Evolutionary conservation across 1,284 basidiomycete genomes (phyloP).

Genomic region (Trichosporon coremiiforme): DNA sequence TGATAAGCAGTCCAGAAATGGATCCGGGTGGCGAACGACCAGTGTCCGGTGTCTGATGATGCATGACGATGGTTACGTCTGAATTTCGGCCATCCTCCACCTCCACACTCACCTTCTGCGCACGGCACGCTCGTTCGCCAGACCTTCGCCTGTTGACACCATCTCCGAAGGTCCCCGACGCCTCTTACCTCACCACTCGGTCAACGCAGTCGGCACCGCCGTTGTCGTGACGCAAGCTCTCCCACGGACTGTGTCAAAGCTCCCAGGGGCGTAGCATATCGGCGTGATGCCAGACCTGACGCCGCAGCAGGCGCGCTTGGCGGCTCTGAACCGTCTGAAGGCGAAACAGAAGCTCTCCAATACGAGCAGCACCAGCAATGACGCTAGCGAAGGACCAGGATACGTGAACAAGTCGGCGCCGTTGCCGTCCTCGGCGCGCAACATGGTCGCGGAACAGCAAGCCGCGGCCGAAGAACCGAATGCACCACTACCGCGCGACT

Average conservation of each 20-base stretch:
- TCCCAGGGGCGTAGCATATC: neutral
- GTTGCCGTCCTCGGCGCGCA: constrained; percentile 44
- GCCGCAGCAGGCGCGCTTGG: constrained; percentile 49
- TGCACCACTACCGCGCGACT: constrained; percentile 50
- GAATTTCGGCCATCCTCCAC: constrained; percentile 8
- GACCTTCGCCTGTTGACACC: neutral
- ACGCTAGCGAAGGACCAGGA: neutral
- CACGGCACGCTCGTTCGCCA: neutral
- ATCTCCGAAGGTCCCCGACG: neutral
- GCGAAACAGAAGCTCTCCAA: constrained; percentile 45
- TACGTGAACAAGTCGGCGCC: constrained; percentile 42
- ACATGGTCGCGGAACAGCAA: constrained; percentile 47
- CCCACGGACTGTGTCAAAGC: neutral
- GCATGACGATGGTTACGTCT: neutral
- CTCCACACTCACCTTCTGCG: neutral
- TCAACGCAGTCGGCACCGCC: no score
- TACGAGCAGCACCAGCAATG: constrained; percentile 12
- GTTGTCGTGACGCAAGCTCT: neutral
- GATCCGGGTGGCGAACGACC: neutral
- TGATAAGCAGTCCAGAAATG: neutral
- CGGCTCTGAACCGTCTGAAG: constrained; percentile 56
- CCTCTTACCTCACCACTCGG: neutral
- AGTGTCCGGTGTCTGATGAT: neutral
- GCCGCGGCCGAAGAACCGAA: constrained; percentile 25
- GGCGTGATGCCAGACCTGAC: constrained; percentile 35